Evolutionary conservation across 257 asterid genomes (phyloP).

Genomic region (Ballota nigra): DNA sequence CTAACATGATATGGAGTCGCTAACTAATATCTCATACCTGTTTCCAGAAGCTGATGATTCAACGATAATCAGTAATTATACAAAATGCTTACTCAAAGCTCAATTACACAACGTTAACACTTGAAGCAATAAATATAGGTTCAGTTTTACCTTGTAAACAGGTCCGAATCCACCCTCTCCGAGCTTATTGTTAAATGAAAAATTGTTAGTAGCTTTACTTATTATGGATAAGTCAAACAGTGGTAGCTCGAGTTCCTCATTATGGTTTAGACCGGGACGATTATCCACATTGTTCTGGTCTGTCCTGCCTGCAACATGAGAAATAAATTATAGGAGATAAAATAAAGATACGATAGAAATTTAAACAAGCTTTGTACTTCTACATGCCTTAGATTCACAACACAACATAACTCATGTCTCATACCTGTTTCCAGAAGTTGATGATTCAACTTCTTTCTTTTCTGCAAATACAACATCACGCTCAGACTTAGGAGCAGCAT

Average conservation of each 20-base stretch:
- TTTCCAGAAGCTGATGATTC: too few species aligned
- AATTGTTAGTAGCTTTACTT: conserved; percentile 22
- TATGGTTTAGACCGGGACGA: not conserved
- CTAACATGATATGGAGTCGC: not conserved
- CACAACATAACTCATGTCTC: too few species aligned
- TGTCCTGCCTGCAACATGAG: not conserved
- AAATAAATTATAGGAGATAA: not conserved
- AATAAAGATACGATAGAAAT: not conserved
- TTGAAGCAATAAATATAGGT: not conserved
- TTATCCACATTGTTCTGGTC: not conserved
- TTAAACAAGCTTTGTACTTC: not conserved
- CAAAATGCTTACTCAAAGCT: too few species aligned
- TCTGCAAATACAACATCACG: not conserved
- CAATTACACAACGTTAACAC: not conserved
- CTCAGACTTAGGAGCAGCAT: not conserved
- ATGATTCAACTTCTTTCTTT: not conserved
- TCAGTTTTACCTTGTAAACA: conserved; percentile 25
- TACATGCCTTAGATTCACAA: too few species aligned
- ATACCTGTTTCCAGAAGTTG: not conserved
- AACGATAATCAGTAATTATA: too few species aligned
- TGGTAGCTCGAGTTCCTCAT: conserved; percentile 19
- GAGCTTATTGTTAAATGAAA: conserved; percentile 25
- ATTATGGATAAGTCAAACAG: not conserved
- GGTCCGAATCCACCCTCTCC: conserved; percentile 40
- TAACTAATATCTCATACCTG: too few species aligned